These are phyloP conservation scores for Penicillium sp. DNA, from an alignment of 2,329 filamentous ascomycete species.

Conservation along the genomic window DNA sequence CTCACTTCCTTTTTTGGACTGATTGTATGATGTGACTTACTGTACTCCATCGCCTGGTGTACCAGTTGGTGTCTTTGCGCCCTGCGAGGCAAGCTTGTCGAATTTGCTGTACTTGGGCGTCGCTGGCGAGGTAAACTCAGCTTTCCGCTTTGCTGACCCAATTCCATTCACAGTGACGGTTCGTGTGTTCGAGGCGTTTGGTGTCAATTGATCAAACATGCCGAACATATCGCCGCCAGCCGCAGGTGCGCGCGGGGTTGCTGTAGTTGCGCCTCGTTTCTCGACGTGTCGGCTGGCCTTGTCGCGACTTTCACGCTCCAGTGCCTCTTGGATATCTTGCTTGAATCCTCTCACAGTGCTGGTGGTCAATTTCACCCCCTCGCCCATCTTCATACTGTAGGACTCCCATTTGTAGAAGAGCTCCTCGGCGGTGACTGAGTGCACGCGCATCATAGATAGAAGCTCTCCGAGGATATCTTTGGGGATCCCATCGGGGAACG, in stretches of 20 bases:
- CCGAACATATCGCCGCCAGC: constrained; percentile 74
- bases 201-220: constrained; percentile 74
- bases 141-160: constrained; percentile 57
- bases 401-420: constrained; percentile 99
- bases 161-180: constrained; percentile 29
- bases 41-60: constrained; percentile 34
- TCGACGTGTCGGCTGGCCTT: constrained; percentile 64
- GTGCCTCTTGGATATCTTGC: constrained; percentile 77
- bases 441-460: constrained; percentile 80
- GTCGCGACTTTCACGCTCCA: constrained; percentile 74
- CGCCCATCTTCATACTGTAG: constrained; percentile 93
- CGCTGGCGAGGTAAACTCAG: constrained; percentile 51
- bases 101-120: constrained; percentile 46
- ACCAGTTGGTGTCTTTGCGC: constrained; percentile 38
- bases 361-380: constrained; percentile 72
- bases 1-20: background rate
- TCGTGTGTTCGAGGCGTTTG: constrained; percentile 57
- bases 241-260: constrained; percentile 58
- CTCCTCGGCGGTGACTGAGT: constrained; percentile 79
- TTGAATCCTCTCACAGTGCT: constrained; percentile 77
- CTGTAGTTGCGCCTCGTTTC: constrained; percentile 58
- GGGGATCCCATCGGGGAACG: constrained; percentile 61
- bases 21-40: constrained; percentile 33
- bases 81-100: constrained; percentile 55
- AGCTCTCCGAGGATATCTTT: constrained; percentile 79